Base-by-base conservation (phyloP, 768 basidiomycete species). In the Lyophyllum shimeji region DNA sequence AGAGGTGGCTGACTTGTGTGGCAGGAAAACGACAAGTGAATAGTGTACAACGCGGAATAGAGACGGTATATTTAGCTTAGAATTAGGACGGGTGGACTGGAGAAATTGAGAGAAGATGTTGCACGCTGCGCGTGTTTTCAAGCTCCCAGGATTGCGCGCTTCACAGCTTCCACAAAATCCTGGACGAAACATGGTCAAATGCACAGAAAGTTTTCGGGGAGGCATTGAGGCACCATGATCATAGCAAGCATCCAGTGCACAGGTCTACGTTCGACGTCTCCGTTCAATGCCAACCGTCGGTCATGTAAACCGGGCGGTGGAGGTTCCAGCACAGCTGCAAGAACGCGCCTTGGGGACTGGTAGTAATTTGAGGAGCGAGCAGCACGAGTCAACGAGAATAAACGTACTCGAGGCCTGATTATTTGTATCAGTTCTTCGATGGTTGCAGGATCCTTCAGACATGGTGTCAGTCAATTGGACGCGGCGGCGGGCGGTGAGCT, bases 251-350 rank as follows among this genome's bases (percentile, higher is more conserved):
- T 21, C 39, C 33, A n/a, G 40, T 43, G 39, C 9, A 42, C 40
- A 6, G 39, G 50, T 25, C 48, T 40, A 11, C 24, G 50, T n/a
- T 25, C 24, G 18, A 51, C 1, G 18, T 42, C 40, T 29, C 31
- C 25, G 23, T 51, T 43, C 4, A n/a, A 15, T 43, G 20, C 40
- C 24, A 43, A 46, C 4, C 6, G 17, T 12, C 29, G 17, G 13
- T 27, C 24, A 13, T 24, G 40, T 6, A 42, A 23, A 20, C 21
- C 39, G 42, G 15, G 50, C 27, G 23, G 50, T 11, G 50, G 50
- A 39, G 50, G 23, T 11, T 51, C 50, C 7, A 51, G 50, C 39
- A 46, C 52, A 29, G 47, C 55, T 15, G 27, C 49, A 50, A 56
- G 34, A 15, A 13, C 49, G 34, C 46, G 48, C 31, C 43, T 49